These are phyloP conservation scores for Russula abietina DNA, from an alignment of 768 basidiomycete species.

Conservation along the genomic window DNA sequence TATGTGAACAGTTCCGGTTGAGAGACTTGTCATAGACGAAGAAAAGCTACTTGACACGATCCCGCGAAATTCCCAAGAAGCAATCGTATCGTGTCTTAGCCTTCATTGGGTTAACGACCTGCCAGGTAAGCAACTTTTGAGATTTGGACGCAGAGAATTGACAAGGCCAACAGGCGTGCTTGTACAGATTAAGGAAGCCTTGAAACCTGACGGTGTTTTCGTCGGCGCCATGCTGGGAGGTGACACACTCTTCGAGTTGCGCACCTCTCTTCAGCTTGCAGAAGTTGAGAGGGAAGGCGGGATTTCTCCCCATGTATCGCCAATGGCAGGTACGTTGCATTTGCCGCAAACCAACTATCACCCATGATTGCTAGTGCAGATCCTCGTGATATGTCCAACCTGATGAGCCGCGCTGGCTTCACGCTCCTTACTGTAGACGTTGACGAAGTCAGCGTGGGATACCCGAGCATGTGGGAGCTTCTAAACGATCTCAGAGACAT, in stretches of 20 bases:
- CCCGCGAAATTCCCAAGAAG: conserved; percentile 75
- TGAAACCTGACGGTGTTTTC: conserved; percentile 90
- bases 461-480: conserved; percentile 95
- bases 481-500: conserved; percentile 91
- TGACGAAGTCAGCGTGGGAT: conserved; percentile 85
- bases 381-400: conserved; percentile 86
- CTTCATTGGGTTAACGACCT: conserved; percentile 98
- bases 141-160: neutral
- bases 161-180: conserved; percentile 54
- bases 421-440: conserved; percentile 90
- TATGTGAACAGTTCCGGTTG: conserved; percentile 56
- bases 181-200: conserved; percentile 76
- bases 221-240: conserved; percentile 93
- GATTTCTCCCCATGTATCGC: conserved; percentile 92
- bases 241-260: conserved; percentile 90
- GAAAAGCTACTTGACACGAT: conserved; percentile 67
- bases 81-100: conserved; percentile 83
- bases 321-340: conserved; percentile 78
- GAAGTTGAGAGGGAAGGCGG: conserved; percentile 93
- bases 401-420: conserved; percentile 89
- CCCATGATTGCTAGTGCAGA: conserved; percentile 42
- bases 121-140: conserved; percentile 51
- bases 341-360: neutral
- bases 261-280: conserved; percentile 89
- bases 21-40: conserved; percentile 78